Percentiles rank a stretch among this genome's conserved stretches.
Conservation (phyloP, 2,329 filamentous ascomycete genomes). For the Venturia asperata region DNA sequence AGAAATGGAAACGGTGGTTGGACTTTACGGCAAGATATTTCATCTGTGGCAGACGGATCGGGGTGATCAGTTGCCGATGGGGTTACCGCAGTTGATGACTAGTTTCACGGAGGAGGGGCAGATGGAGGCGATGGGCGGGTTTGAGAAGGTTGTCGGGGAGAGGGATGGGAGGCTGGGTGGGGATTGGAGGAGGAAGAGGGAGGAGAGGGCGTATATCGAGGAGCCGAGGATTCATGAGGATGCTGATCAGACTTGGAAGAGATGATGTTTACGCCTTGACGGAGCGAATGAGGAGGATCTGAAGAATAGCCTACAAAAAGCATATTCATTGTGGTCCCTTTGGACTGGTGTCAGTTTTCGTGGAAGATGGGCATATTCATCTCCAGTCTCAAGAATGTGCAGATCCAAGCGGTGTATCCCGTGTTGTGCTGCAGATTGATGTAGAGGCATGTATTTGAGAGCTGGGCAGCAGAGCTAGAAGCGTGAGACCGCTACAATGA, state of each 20-base stretch:
- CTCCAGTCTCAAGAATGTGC: too few species aligned
- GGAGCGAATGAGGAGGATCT: too few species aligned
- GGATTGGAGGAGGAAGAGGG: slow-evolving; percentile 46
- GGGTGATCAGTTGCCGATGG: slow-evolving; percentile 58
- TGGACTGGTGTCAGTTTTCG: too few species aligned
- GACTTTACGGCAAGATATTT: slow-evolving; percentile 75
- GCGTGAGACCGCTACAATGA: too few species aligned
- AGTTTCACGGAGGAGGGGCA: slow-evolving; percentile 49
- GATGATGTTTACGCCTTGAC: not conserved
- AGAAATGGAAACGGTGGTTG: slow-evolving; percentile 71
- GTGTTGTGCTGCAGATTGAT: too few species aligned
- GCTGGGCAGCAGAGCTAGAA: too few species aligned
- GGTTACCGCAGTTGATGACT: slow-evolving; percentile 56
- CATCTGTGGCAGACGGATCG: slow-evolving; percentile 82
- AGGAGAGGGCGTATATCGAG: slow-evolving; percentile 47
- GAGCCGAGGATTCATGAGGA: slow-evolving; percentile 38
- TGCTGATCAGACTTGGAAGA: slow-evolving; percentile 1
- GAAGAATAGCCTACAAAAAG: too few species aligned
- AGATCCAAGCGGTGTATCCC: too few species aligned
- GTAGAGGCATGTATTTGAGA: too few species aligned
- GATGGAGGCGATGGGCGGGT: slow-evolving; percentile 32
- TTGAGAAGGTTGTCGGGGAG: slow-evolving; percentile 41
- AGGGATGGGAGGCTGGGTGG: slow-evolving; percentile 50
- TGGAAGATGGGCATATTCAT: too few species aligned
- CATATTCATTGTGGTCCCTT: too few species aligned